A percentile compares a stretch with the other conserved stretches of the same genome.
These are phyloP conservation scores for Trichoderma pleuroti DNA, from an alignment of 2,329 filamentous ascomycete species.

Conservation along the genomic window DNA sequence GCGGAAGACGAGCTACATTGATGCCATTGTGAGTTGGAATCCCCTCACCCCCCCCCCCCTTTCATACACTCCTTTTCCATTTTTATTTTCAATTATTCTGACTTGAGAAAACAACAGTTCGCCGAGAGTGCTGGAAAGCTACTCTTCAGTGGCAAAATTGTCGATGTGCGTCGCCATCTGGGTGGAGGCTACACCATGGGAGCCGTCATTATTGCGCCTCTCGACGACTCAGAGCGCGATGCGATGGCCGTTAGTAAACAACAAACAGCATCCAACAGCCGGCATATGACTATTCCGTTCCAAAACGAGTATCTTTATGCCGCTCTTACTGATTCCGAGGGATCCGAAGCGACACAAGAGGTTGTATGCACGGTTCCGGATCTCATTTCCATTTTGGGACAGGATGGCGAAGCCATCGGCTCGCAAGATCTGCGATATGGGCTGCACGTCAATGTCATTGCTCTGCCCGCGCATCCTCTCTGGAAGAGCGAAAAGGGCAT, in stretches of 20 bases:
- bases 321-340: constrained; percentile 31
- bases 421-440: constrained; percentile 51
- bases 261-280: constrained; percentile 23
- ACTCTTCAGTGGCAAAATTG: constrained; percentile 40
- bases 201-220: constrained; percentile 34
- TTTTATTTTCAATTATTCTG: background rate
- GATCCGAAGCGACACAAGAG: constrained; percentile 29
- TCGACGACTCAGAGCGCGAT: constrained; percentile 31
- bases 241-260: constrained; percentile 19
- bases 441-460: constrained; percentile 48
- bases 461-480: constrained; percentile 45
- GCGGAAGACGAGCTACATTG: constrained; percentile 28
- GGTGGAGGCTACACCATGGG: constrained; percentile 42
- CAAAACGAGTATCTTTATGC: constrained; percentile 43
- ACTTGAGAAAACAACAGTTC: constrained; percentile 22
- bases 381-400: constrained; percentile 36
- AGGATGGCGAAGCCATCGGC: constrained; percentile 48
- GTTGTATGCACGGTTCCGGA: constrained; percentile 37
- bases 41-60: no score
- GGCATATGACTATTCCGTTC: constrained; percentile 39
- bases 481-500: constrained; percentile 43
- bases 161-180: constrained; percentile 38
- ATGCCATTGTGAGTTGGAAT: constrained; percentile 27
- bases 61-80: background rate
- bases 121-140: constrained; percentile 34